A percentile compares a stretch with the other conserved stretches of the same genome.
phyloP scores from a whole-genome alignment of 2,329 filamentous ascomycete genomes.

The Venturia carpophila region DNA sequence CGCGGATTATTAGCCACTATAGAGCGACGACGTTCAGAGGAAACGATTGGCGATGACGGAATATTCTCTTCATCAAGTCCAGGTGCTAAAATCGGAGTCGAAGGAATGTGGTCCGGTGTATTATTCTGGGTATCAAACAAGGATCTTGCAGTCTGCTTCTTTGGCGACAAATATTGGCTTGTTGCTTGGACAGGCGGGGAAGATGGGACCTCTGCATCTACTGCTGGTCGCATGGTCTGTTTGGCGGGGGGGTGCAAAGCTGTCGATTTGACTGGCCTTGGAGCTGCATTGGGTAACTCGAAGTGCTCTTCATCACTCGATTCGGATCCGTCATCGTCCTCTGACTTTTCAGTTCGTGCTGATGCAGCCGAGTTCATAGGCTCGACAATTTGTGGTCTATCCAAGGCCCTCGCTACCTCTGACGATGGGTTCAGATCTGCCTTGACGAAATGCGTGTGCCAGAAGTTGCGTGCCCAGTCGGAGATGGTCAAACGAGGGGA shows the following conservation, averaged over 20 bases:
- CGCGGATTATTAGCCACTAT: not conserved
- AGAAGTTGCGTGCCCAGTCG: not conserved
- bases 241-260: not conserved
- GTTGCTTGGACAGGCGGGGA: not conserved
- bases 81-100: slow-evolving; percentile 4
- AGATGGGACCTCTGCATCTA: not conserved
- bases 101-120: not conserved
- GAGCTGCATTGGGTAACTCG: not conserved
- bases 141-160: not conserved
- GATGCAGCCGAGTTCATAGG: not conserved
- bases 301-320: slow-evolving; percentile 4
- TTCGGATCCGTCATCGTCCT: not conserved
- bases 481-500: not conserved
- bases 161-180: not conserved
- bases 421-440: not conserved
- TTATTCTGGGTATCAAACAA: not conserved
- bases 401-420: not conserved
- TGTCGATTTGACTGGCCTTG: not conserved
- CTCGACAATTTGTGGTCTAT: not conserved
- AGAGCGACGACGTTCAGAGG: not conserved
- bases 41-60: slow-evolving; percentile 10
- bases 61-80: slow-evolving; percentile 11
- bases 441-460: not conserved
- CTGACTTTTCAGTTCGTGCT: not conserved
- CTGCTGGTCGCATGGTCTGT: not conserved